Evolutionary conservation across 2,329 filamentous ascomycete species (phyloP).

Genomic region (Cladophialophora yegresii): DNA sequence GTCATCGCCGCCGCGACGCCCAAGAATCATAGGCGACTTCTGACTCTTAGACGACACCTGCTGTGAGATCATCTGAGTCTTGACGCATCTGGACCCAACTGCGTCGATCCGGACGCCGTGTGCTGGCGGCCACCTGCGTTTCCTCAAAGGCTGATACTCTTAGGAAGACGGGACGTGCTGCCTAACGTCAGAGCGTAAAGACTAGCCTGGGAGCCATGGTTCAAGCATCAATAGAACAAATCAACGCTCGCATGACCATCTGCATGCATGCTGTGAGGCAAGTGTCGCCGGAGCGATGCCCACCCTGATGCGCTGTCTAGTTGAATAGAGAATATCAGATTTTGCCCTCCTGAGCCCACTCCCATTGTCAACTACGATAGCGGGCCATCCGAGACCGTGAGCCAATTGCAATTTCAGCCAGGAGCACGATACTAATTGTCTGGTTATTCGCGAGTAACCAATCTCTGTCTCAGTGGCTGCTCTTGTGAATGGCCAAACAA

Average conservation of each 20-base stretch:
- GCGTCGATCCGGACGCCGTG: background rate
- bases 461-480: background rate
- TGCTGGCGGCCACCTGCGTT: background rate
- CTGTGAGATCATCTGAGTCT: background rate
- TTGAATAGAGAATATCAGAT: background rate
- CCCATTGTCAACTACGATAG: background rate
- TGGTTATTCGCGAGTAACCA: background rate
- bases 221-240: slow-evolving; percentile 22
- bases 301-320: background rate
- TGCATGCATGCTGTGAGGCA: slow-evolving; percentile 3
- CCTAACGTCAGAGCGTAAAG: slow-evolving; percentile 3
- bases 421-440: background rate
- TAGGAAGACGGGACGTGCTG: background rate
- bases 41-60: background rate
- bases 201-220: slow-evolving; percentile 9
- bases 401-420: background rate
- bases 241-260: slow-evolving; percentile 14
- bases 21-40: background rate
- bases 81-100: background rate
- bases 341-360: background rate
- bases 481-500: background rate
- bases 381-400: background rate
- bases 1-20: slow-evolving; percentile 1
- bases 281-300: background rate
- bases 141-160: background rate